A percentile compares a stretch with the other conserved stretches of the same genome.
phyloP scores from a whole-genome alignment of 306 rosid genomes.

The Fragaria nilgerrensis region DNA sequence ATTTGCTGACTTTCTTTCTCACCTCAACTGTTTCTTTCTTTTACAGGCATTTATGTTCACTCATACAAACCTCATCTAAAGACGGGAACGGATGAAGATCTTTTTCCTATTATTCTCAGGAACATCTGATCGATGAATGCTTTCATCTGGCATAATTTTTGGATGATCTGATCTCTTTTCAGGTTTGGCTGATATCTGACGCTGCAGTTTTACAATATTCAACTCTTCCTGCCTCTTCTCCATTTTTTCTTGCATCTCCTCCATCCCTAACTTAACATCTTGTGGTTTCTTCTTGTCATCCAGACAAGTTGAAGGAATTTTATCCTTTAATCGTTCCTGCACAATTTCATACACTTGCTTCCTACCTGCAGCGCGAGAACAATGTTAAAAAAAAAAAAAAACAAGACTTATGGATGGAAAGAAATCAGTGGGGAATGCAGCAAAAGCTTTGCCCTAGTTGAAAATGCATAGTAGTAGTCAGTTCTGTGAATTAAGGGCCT shows the following conservation, averaged over 20 bases:
- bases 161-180: conserved; percentile 36
- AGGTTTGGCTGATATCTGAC: conserved; percentile 33
- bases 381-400: background rate
- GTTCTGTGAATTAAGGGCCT: background rate
- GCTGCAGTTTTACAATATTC: conserved; percentile 36
- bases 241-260: conserved; percentile 38
- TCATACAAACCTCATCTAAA: conserved; percentile 25
- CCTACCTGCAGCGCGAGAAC: conserved; percentile 43
- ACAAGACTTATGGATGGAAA: background rate
- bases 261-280: conserved; percentile 41
- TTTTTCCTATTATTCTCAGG: conserved; percentile 41
- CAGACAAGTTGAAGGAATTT: conserved; percentile 28
- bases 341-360: conserved; percentile 39
- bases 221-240: conserved; percentile 37
- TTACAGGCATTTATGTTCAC: background rate
- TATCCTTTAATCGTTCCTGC: conserved; percentile 40
- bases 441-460: background rate
- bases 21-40: background rate
- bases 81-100: conserved; percentile 69
- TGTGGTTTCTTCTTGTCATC: conserved; percentile 36
- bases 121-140: conserved; percentile 33
- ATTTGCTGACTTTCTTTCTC: background rate
- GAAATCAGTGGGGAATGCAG: background rate
- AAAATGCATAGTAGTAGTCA: background rate
- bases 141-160: conserved; percentile 39